Evolutionary conservation across 306 rosid genomes (phyloP), one percentile per base, ranked within the genome.

Genomic region (barrel medic (Medicago truncatula)): DNA sequence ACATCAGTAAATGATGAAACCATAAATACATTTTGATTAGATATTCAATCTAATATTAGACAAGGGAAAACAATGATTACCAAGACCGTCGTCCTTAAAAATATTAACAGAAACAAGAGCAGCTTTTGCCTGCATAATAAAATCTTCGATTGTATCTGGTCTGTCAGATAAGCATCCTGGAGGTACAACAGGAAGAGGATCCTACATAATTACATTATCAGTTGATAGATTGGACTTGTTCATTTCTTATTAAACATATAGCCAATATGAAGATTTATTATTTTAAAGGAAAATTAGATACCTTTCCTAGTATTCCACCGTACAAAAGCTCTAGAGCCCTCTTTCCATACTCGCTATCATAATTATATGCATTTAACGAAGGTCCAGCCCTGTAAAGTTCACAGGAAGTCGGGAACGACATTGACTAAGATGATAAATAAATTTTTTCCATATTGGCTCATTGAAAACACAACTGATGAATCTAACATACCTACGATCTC

Each of bases 281-380:
- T 36, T 71, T 72, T 74, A 63, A 70, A 52, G 58, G 44, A 66
- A 75, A n/a, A 78, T 69, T 56, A 66, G 25, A 85, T 66, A 92
- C 98, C 98, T 85, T 90, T 78, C 87, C 96, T 90, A 90, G 74
- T 59, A 92, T 90, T 81, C 97, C 98, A 76, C 38, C 83, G 82
- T 92, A 92, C 98, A 94, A 85, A 83, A 87, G 59, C 85, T 83
- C 61, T 75, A 94, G 79, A 70, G 98, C 97, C 78, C 72, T 88
- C 85, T 85, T 94, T 73, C 98, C 98, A 73, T 87, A 92, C 16
- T 90, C 88, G 86, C 97, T 94, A 56, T 94, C 98, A 68, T 91
- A 94, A 78, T 92, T 94, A 77, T 91, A 94, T 28, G 95, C 97
- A 87, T 87, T 92, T 64, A 94, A 88, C 2, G 97, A 62, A 60